These are phyloP conservation scores for Phytophthora lateralis DNA, from an alignment of 352 stramenopile species.

Conservation along the genomic window DNA sequence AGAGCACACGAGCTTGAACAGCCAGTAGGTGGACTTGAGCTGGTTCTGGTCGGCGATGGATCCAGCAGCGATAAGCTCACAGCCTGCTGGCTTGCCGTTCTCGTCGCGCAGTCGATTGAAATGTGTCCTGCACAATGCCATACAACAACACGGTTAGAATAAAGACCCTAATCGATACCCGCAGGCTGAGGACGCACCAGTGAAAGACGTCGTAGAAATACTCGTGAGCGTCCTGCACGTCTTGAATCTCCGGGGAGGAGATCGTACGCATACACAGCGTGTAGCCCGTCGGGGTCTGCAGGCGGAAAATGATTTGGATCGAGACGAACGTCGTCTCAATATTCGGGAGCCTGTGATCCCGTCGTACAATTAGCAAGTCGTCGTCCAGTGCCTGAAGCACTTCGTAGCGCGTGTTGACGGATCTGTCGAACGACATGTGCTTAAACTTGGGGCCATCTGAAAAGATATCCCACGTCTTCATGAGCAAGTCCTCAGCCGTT, in stretches of 20 bases:
- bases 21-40: constrained; percentile 56
- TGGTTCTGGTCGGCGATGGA: constrained; percentile 54
- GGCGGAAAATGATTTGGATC: constrained; percentile 64
- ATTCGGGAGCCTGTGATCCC: constrained; percentile 51
- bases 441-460: constrained; percentile 47
- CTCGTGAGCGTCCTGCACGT: constrained; percentile 45
- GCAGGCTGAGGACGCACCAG: constrained; percentile 41
- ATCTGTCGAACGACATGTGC: constrained; percentile 55
- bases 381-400: constrained; percentile 66
- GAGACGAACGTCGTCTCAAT: constrained; percentile 61
- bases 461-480: constrained; percentile 58
- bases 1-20: constrained; percentile 73
- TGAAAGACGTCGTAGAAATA: constrained; percentile 68
- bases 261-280: constrained; percentile 73
- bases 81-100: constrained; percentile 43
- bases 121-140: constrained; percentile 43
- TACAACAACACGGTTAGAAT: constrained; percentile 13
- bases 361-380: constrained; percentile 63
- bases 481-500: constrained; percentile 34
- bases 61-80: constrained; percentile 55
- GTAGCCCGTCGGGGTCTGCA: constrained; percentile 64
- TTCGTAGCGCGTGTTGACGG: constrained; percentile 51
- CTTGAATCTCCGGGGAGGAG: constrained; percentile 57
- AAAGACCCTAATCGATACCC: not conserved
- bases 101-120: constrained; percentile 66